Evolutionary conservation across 345 rosid species (phyloP), one percentile per base, ranked within the genome.

Genomic region (Noccaea bulbosa): DNA sequence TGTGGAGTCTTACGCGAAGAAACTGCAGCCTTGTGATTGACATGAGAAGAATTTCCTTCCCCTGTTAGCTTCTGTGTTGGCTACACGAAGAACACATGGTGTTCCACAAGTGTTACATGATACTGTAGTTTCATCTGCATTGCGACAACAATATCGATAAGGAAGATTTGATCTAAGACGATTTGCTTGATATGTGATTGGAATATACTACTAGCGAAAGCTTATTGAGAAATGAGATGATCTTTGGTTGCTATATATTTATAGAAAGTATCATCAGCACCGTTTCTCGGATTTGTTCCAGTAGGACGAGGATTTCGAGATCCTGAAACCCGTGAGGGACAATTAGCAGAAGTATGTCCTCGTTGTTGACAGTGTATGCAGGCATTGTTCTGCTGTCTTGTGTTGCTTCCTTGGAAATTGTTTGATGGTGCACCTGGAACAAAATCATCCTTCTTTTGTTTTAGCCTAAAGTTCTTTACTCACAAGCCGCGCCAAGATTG

Each of bases 41-140:
- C 97, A 91, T 24, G 93, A 86, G 82, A 81, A 94, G 83, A 94
- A 94, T 74, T 84, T 86, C 57, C 99, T 87, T 76, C 99, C 99
- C 63, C 91, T 81, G 81, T 94, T 94, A 76, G 80, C 88, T 68
- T 80, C 88, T 0, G 97, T 91, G 75, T 89, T 94, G 16, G 99
- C 97, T 38, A 90, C 86, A 77, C 95, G 92, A 65, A 87, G 43
- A 41, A 70, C 78, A 72, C 99, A 91, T 27, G 74, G 58, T 39
- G 83, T 62, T 76, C 96, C 92, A 59, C 97, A 94, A 32, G 82
- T 81, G 69, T 67, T 79, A 71, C 99, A 94, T 35, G 88, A 49
- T 30, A 88, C 55, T 39, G 88, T 74, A 65, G 83, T 44, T 69
- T 87, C 95, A 77, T 88, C 97, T 91, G 91, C 86, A 82, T 48